Evolutionary conservation across 164 flowering plant species (phyloP).

Genomic region (Cinnamomum chago): DNA sequence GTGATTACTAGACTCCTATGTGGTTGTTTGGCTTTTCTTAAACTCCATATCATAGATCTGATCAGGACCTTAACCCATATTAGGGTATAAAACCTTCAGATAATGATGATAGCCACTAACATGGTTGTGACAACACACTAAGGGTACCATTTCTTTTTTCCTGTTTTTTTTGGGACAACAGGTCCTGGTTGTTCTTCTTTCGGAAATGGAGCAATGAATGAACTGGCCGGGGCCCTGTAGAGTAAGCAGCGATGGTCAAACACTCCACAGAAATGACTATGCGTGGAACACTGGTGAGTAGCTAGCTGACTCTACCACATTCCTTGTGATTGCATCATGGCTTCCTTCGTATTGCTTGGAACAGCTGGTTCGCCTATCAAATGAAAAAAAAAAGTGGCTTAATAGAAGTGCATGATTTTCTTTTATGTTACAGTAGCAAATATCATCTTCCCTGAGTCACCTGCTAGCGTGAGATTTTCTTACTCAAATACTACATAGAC

Average conservation of each 20-base stretch:
- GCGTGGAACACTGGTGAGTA: conserved; percentile 30
- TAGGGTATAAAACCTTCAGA: neutral
- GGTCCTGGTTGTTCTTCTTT: conserved; percentile 45
- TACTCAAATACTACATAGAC: conserved; percentile 36
- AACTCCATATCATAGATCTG: neutral
- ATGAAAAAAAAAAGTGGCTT: neutral
- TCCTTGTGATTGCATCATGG: neutral
- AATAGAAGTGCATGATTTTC: no score
- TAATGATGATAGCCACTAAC: no score
- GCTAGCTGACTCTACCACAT: neutral
- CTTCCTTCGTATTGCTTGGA: neutral
- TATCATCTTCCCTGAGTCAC: conserved; percentile 40
- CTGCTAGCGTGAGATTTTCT: conserved; percentile 42
- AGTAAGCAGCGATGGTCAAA: conserved; percentile 27
- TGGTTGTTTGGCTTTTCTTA: no score
- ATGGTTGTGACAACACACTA: no score
- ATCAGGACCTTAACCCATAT: no score
- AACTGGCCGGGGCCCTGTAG: conserved; percentile 35
- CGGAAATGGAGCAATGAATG: conserved; percentile 32
- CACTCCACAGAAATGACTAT: conserved; percentile 20
- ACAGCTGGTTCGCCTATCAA: neutral
- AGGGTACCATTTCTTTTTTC: no score
- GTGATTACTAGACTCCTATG: no score
- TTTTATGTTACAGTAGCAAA: conserved; percentile 29
- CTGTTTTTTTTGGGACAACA: neutral